Conservation (phyloP, 371 early-diverging fungal genomes). For the Apophysomyces variabilis region DNA sequence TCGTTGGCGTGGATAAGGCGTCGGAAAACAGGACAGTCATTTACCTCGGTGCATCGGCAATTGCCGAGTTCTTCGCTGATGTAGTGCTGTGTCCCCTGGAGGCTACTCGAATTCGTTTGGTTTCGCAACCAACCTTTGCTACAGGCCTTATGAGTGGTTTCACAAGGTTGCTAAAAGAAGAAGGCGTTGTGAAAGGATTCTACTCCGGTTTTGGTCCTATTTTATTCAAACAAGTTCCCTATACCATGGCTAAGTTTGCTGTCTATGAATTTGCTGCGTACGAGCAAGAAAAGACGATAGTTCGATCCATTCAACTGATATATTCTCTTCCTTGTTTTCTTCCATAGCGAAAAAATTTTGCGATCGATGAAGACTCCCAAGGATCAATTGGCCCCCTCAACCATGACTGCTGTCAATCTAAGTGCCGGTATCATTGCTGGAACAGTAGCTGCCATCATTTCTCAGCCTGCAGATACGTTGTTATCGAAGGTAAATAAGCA, state of each 20-base stretch:
- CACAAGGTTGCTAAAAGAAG: slow-evolving; percentile 65
- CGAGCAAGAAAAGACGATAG: slow-evolving; percentile 17
- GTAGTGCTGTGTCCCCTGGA: slow-evolving; percentile 84
- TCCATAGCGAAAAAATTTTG: slow-evolving; percentile 54
- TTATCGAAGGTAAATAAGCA: slow-evolving; percentile 73
- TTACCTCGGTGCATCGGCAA: slow-evolving; percentile 82
- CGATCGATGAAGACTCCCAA: slow-evolving; percentile 52
- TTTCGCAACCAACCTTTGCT: slow-evolving; percentile 77
- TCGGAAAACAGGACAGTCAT: slow-evolving; percentile 82
- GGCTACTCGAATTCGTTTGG: slow-evolving; percentile 81
- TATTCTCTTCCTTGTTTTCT: background rate
- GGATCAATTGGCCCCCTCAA: slow-evolving; percentile 52
- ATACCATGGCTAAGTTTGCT: slow-evolving; percentile 70
- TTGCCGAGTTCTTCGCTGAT: slow-evolving; percentile 94
- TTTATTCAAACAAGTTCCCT: slow-evolving; percentile 77
- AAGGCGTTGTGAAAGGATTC: slow-evolving; percentile 73
- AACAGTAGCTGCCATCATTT: slow-evolving; percentile 63
- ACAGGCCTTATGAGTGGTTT: slow-evolving; percentile 68
- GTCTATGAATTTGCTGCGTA: slow-evolving; percentile 61
- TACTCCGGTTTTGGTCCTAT: slow-evolving; percentile 82
- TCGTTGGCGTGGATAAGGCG: slow-evolving; percentile 78
- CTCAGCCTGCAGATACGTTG: slow-evolving; percentile 65
- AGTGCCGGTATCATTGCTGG: slow-evolving; percentile 62
- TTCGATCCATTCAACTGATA: background rate
- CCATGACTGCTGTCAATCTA: slow-evolving; percentile 54